Conservation (phyloP, 169 alveolate species). For the Plasmodium coatneyi region DNA sequence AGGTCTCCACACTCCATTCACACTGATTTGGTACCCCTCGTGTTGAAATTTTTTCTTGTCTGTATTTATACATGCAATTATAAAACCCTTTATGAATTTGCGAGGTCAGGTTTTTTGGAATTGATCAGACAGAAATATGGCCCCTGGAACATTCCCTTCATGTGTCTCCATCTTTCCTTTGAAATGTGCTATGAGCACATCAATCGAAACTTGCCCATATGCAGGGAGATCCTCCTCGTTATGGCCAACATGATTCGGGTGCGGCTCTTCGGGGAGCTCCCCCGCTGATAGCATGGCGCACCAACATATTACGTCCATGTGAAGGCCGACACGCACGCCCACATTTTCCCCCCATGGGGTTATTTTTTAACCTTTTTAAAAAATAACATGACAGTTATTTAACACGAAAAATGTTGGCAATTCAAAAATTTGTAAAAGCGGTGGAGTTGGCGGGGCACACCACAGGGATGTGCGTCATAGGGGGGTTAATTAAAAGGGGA, state of each 20-base stretch:
- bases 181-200: slow-evolving; percentile 30
- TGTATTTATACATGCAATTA: slow-evolving; percentile 61
- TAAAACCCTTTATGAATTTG: slow-evolving; percentile 34
- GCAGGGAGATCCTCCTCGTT: neutral
- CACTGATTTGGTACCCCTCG: slow-evolving; percentile 59
- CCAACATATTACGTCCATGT: neutral
- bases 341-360: neutral
- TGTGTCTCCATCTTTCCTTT: slow-evolving; percentile 24
- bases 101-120: slow-evolving; percentile 57
- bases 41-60: slow-evolving; percentile 64
- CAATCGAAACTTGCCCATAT: neutral
- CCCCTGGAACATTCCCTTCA: slow-evolving; percentile 52
- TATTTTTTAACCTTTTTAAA: neutral
- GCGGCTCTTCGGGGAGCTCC: neutral
- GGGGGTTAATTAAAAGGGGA: neutral
- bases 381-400: neutral
- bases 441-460: neutral
- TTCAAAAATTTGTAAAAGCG: neutral
- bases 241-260: slow-evolving; percentile 25
- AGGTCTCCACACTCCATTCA: slow-evolving; percentile 57
- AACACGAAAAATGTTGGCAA: neutral
- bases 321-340: neutral
- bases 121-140: slow-evolving; percentile 69
- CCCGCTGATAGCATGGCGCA: neutral
- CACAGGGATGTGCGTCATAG: neutral